Conservation (phyloP, 2,329 filamentous ascomycete genomes). For the Colletotrichum tanaceti region DNA sequence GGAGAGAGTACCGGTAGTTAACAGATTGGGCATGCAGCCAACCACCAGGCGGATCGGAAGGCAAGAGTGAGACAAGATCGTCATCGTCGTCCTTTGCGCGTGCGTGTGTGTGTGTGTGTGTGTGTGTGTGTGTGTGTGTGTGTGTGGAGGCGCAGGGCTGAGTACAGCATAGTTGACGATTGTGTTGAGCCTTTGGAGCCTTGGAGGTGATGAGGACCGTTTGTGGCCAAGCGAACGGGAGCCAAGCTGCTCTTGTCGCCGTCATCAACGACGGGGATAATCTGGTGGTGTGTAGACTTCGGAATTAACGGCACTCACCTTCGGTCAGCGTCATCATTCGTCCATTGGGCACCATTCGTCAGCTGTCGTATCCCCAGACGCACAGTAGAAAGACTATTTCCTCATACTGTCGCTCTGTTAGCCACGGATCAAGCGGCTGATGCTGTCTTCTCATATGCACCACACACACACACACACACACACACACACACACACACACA, state of each 20-base stretch:
- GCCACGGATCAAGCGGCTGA: constrained; percentile 28
- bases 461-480: background rate
- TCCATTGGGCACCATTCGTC: background rate
- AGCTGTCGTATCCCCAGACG: constrained; percentile 26
- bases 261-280: constrained; percentile 31
- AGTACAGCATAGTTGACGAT: background rate
- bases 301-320: constrained; percentile 36
- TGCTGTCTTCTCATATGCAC: background rate
- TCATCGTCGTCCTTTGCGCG: no score
- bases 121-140: no score
- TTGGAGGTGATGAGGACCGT: background rate
- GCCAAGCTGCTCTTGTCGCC: constrained; percentile 28
- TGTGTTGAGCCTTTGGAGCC: background rate
- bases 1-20: background rate
- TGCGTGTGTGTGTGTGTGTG: no score
- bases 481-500: no score
- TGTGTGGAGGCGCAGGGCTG: constrained; percentile 9
- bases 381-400: constrained; percentile 32
- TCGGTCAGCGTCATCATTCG: constrained; percentile 35
- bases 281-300: constrained; percentile 28
- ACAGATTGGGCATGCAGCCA: background rate
- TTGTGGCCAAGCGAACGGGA: constrained; percentile 11
- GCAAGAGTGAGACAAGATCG: background rate
- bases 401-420: constrained; percentile 33
- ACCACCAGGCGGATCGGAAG: background rate